These are phyloP conservation scores for Asterochloris sp. DNA, from an alignment of 139 green algal species.

Conservation along the genomic window DNA sequence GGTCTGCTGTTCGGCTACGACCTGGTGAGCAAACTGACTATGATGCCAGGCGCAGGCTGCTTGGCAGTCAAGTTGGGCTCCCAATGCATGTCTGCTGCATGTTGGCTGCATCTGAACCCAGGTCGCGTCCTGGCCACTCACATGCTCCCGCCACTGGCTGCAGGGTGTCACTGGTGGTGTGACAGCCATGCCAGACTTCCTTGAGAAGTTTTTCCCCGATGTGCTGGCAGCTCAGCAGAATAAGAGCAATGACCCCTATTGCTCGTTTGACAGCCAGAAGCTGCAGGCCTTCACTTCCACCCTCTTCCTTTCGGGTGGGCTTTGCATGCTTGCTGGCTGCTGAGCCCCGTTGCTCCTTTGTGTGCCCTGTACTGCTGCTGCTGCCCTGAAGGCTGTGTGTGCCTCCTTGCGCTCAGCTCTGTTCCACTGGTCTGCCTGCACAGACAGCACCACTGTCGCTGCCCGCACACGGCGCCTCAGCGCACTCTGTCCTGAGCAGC, in stretches of 20 bases:
- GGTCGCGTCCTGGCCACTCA: too few relatives aligned
- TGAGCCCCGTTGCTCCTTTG: background rate
- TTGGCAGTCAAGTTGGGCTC: too few relatives aligned
- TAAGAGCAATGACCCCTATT: background rate
- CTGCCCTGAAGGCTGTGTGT: background rate
- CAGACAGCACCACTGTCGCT: background rate
- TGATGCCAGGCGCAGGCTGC: too few relatives aligned
- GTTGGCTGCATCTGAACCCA: too few relatives aligned
- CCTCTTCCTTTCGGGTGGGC: slow-evolving; percentile 11
- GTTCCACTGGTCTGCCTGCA: background rate
- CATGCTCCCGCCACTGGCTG: background rate
- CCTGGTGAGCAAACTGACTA: background rate
- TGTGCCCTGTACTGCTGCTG: background rate
- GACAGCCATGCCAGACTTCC: slow-evolving; percentile 36
- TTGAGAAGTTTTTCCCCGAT: slow-evolving; percentile 51
- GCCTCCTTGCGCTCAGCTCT: background rate
- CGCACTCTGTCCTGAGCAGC: background rate
- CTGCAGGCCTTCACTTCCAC: slow-evolving; percentile 14
- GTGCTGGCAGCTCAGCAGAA: background rate
- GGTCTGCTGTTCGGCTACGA: slow-evolving; percentile 50
- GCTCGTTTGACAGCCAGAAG: slow-evolving; percentile 13
- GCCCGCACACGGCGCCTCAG: background rate
- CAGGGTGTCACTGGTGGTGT: slow-evolving; percentile 29
- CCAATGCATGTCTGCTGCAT: too few relatives aligned
- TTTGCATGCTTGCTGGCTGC: background rate